Conservation (phyloP, 2,329 filamentous ascomycete genomes). For the Calonectria ilicicola region DNA sequence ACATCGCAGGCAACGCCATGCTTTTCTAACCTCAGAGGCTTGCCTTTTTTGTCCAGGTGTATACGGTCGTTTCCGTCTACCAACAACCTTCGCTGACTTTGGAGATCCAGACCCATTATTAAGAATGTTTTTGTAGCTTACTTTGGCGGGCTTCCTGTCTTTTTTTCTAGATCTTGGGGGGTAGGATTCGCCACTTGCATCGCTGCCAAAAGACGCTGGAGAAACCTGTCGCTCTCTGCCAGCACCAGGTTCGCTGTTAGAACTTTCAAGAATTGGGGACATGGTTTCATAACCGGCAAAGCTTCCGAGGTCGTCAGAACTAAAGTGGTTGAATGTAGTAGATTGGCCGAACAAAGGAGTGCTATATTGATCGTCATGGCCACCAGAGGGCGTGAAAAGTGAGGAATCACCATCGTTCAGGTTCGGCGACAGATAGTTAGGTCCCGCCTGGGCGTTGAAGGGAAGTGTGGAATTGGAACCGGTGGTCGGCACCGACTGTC, state of each 20-base stretch:
- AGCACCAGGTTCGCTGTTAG: neutral
- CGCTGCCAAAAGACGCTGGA: neutral
- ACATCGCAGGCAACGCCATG: neutral
- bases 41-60: neutral
- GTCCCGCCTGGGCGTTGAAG: constrained; percentile 57
- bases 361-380: constrained; percentile 69
- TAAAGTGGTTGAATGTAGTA: neutral
- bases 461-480: constrained; percentile 52
- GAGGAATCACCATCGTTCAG: constrained; percentile 71
- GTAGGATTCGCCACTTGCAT: neutral
- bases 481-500: constrained; percentile 54
- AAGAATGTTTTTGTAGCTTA: neutral
- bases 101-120: neutral
- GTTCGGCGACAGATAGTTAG: constrained; percentile 62
- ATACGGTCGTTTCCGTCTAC: neutral
- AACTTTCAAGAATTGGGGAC: neutral
- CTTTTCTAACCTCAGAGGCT: neutral
- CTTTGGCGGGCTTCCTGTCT: neutral
- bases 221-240: neutral
- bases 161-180: neutral
- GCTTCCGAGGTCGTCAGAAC: neutral
- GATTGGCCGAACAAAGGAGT: constrained; percentile 69
- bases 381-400: constrained; percentile 69
- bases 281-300: too few relatives aligned
- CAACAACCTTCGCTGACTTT: neutral